Conservation (phyloP, 495 filamentous ascomycete species). For the Aspergillus saccharolyticus region DNA sequence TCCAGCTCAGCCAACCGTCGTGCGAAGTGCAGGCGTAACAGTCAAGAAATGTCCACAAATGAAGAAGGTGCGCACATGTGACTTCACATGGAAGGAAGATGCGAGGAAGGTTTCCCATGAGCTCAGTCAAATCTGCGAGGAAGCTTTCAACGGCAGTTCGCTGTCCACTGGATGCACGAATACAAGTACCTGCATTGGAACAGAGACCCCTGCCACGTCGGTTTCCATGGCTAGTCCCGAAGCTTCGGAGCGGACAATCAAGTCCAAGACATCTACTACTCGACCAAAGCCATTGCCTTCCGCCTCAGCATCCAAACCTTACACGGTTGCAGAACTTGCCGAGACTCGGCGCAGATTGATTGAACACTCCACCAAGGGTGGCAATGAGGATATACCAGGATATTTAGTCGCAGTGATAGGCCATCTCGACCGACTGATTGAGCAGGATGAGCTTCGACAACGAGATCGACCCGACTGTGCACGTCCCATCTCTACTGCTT, state of each 20-base stretch:
- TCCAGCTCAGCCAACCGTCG: conserved; percentile 38
- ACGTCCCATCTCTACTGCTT: conserved; percentile 35
- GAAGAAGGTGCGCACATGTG: conserved; percentile 39
- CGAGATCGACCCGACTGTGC: conserved; percentile 12
- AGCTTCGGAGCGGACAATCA: conserved; percentile 18
- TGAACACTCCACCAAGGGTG: conserved; percentile 37
- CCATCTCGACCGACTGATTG: conserved; percentile 58
- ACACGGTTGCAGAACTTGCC: conserved; percentile 47
- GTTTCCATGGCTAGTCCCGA: conserved; percentile 36
- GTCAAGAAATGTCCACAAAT: conserved; percentile 25
- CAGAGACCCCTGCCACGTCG: conserved; percentile 51
- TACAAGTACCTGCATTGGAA: conserved; percentile 37
- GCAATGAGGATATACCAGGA: conserved; percentile 33
- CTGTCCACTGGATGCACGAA: conserved; percentile 43
- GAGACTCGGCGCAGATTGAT: conserved; percentile 54
- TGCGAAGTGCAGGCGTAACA: conserved; percentile 27
- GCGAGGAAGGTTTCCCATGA: conserved; percentile 62
- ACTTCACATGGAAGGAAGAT: conserved; percentile 54
- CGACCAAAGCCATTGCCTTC: background rate
- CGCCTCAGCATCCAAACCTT: conserved; percentile 30
- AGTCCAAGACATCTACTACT: background rate
- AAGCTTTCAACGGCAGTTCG: conserved; percentile 75
- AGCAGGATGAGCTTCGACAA: conserved; percentile 31
- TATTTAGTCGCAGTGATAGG: conserved; percentile 56
- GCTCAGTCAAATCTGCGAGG: conserved; percentile 64